Evolutionary conservation across 225 moss, liverwort and hornwort genomes (phyloP), one percentile per base, ranked within the genome.

Genomic region (Climacium dendroides): DNA sequence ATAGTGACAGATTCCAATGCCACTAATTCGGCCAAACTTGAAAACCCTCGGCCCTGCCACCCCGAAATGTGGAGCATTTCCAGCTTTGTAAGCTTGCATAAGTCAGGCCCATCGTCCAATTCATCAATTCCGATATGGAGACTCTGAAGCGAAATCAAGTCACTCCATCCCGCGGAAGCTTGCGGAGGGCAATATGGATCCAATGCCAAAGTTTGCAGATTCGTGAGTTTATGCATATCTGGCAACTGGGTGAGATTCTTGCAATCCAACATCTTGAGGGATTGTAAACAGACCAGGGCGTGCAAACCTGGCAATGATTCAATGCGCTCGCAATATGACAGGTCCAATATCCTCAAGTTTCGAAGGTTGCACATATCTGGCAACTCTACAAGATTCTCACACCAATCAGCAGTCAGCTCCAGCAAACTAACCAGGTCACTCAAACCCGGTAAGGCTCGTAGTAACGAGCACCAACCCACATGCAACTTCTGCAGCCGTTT

Each of bases 231-330:
- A 5, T 4, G 11, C 8, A 75, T 52, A 34, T 52, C 3, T 52
- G 14, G 75, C 1, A 75, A 0, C 0, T 75, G 22, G 5, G 8
- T 75, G 22, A 75, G 22, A 52, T 52, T 75, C 34, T 34, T 34
- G 14, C 22, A 22, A 75, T 5, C 22, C 0, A 0, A 22, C 9
- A 8, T 52, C 3, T 8, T 34, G 3, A 75, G 22, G 35, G 52
- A 75, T 5, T 75, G 34, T 14, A 75, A 35, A 35, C 3, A 22
- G 0, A 9, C 35, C 75, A 75, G 35, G 1, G 0, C 35, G 0
- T 75, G 2, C 1, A 75, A 52, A 34, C 22, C 8, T 35, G 8
- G 34, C 8, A 75, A 75, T 34, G 35, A 52, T 52, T 75, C 3
- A 0, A 75, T 75, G 35, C 1, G 9, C 52, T 75, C 1, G 0